Conservation (phyloP, 106 monocot species). For the Acanthochlamys bracteata region DNA sequence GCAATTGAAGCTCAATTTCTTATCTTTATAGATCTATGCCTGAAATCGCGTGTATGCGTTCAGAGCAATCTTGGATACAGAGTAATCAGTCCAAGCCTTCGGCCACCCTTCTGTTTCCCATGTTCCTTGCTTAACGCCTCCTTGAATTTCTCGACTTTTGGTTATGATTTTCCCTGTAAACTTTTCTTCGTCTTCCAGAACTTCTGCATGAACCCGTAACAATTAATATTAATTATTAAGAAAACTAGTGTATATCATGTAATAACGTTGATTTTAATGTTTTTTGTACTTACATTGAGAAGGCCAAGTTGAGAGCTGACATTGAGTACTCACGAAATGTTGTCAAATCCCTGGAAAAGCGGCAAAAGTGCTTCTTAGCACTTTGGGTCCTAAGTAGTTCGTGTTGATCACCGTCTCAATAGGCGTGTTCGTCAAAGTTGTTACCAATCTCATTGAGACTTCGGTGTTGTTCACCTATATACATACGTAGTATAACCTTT, state of each 20-base stretch:
- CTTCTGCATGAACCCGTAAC: constrained; percentile 7
- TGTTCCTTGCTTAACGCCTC: constrained; percentile 33
- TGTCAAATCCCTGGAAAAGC: constrained; percentile 36
- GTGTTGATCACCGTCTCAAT: constrained; percentile 58
- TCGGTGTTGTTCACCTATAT: constrained; percentile 75
- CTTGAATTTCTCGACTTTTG: constrained; percentile 26
- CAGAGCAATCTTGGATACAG: constrained; percentile 75
- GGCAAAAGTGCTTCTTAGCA: constrained; percentile 58
- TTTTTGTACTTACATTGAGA: constrained; percentile 39
- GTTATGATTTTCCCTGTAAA: constrained; percentile 36
- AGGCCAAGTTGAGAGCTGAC: constrained; percentile 69
- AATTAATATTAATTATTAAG: too few species aligned
- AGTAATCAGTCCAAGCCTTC: constrained; percentile 69
- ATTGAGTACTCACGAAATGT: constrained; percentile 52
- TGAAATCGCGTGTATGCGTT: constrained; percentile 46
- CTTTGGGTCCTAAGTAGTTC: constrained; percentile 64
- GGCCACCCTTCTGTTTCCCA: constrained; percentile 73
- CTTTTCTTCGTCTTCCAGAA: constrained; percentile 39
- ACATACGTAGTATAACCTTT: neutral
- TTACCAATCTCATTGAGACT: constrained; percentile 39
- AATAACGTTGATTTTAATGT: too few species aligned
- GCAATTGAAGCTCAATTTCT: constrained; percentile 51
- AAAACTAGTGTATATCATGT: too few species aligned
- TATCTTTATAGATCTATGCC: constrained; percentile 19
- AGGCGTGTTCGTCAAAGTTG: constrained; percentile 68